Percentiles rank a stretch among this genome's conserved stretches.
Evolutionary conservation across 495 filamentous ascomycete species (phyloP).

Genomic region (Cenococcum geophilum): DNA sequence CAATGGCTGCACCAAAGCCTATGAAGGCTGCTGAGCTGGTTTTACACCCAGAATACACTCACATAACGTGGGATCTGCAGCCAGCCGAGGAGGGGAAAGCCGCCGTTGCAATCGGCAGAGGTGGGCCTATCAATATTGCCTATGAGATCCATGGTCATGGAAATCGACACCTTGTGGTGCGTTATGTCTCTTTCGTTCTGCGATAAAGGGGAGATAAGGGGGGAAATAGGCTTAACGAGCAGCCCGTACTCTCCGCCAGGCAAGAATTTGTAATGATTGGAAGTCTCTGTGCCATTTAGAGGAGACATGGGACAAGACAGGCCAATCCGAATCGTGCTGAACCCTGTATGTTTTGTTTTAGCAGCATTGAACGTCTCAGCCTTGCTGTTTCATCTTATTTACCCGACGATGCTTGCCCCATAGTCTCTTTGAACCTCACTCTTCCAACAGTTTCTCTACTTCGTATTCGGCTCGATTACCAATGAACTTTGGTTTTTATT

Average conservation of each 20-base stretch:
- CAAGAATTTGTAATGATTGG: conserved; percentile 17
- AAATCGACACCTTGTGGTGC: conserved; percentile 61
- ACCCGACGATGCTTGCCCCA: conserved; percentile 20
- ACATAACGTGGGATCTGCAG: conserved; percentile 58
- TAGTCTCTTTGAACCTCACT: conserved; percentile 22
- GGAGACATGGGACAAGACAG: neutral
- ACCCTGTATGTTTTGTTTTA: conserved; percentile 27
- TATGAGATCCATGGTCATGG: conserved; percentile 78
- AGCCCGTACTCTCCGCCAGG: neutral
- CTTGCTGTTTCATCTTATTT: conserved; percentile 16
- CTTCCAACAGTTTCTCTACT: neutral
- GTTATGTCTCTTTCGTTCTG: conserved; percentile 30
- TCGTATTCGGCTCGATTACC: conserved; percentile 7
- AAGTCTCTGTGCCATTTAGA: neutral
- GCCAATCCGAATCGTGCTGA: conserved; percentile 13
- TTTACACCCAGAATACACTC: conserved; percentile 46
- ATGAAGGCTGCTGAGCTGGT: conserved; percentile 38
- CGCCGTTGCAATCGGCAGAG: conserved; percentile 57
- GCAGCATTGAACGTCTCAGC: conserved; percentile 26
- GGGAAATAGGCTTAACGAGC: too few species aligned
- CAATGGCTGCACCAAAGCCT: conserved; percentile 8
- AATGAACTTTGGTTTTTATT: neutral
- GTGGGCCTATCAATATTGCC: conserved; percentile 62
- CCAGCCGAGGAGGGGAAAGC: conserved; percentile 52
- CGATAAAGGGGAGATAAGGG: neutral